Percentiles rank a stretch among this genome's conserved stretches.
These are phyloP conservation scores for Spathaspora girioi DNA, from an alignment of 805 yeast genomes.

Conservation along the genomic window DNA sequence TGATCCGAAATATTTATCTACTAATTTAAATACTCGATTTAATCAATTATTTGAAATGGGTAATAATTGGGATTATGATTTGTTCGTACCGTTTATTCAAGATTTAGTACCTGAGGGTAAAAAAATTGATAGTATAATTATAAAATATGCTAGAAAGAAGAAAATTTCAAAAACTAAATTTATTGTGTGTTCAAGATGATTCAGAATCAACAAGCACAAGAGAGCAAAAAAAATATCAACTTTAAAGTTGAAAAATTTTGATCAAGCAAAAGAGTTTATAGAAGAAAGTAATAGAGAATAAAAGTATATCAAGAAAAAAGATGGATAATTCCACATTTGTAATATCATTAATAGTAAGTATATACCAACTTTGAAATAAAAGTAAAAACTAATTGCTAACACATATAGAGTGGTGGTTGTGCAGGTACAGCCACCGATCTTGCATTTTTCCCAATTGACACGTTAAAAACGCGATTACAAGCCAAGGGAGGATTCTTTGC, in stretches of 20 bases:
- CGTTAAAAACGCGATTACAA: constrained; percentile 89
- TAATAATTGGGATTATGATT: constrained; percentile 37
- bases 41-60: constrained; percentile 29
- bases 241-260: background rate
- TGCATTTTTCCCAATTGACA: constrained; percentile 94
- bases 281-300: background rate
- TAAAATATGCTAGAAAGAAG: constrained; percentile 36
- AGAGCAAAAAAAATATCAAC: background rate
- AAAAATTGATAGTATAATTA: constrained; percentile 33
- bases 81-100: constrained; percentile 31
- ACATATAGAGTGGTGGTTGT: constrained; percentile 73
- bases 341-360: constrained; percentile 31
- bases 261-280: background rate
- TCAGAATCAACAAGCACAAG: background rate
- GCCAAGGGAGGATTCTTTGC: constrained; percentile 91
- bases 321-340: constrained; percentile 29
- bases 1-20: constrained; percentile 45
- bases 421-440: constrained; percentile 97
- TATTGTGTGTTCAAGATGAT: constrained; percentile 21
- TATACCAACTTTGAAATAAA: background rate
- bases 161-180: constrained; percentile 28
- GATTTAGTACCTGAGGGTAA: constrained; percentile 30
- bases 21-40: constrained; percentile 22
- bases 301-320: no score
- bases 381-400: background rate